Percentiles rank a stretch among this genome's conserved stretches.
Evolutionary conservation across 2,329 filamentous ascomycete species (phyloP).

Genomic region (Coniosporium tulheliwenetii): DNA sequence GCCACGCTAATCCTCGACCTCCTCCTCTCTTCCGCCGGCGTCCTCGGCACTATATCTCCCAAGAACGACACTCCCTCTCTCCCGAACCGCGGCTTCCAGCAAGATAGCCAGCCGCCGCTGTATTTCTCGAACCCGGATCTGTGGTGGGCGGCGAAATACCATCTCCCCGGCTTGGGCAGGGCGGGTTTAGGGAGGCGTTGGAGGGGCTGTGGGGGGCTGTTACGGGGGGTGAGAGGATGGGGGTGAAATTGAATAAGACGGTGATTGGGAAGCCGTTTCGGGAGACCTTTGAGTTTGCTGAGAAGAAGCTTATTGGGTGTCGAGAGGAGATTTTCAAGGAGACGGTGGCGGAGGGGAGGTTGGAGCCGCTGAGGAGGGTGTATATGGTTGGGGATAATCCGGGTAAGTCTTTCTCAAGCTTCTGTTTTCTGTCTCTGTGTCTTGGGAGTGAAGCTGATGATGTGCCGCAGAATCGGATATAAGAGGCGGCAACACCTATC

Average conservation of each 20-base stretch:
- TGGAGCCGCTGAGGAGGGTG: conserved; percentile 48
- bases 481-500: conserved; percentile 64
- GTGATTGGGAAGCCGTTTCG: conserved; percentile 72
- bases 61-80: conserved; percentile 52
- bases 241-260: conserved; percentile 42
- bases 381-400: conserved; percentile 74
- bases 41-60: conserved; percentile 62
- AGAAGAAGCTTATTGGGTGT: conserved; percentile 52
- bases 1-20: conserved; percentile 72
- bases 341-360: conserved; percentile 10
- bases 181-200: conserved; percentile 72
- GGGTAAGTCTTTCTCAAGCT: conserved; percentile 3
- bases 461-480: conserved; percentile 66
- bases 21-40: conserved; percentile 61
- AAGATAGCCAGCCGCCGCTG: conserved; percentile 62
- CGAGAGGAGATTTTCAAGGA: conserved; percentile 31
- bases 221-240: conserved; percentile 40
- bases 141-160: conserved; percentile 75
- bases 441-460: not conserved
- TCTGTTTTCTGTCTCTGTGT: not conserved
- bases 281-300: conserved; percentile 70
- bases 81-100: conserved; percentile 64
- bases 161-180: conserved; percentile 81
- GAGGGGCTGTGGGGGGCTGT: conserved; percentile 63
- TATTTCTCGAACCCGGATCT: conserved; percentile 88